Evolutionary conservation across 176 grass and related monocot genomes (phyloP).

Genomic region (Triticum dicoccoides): DNA sequence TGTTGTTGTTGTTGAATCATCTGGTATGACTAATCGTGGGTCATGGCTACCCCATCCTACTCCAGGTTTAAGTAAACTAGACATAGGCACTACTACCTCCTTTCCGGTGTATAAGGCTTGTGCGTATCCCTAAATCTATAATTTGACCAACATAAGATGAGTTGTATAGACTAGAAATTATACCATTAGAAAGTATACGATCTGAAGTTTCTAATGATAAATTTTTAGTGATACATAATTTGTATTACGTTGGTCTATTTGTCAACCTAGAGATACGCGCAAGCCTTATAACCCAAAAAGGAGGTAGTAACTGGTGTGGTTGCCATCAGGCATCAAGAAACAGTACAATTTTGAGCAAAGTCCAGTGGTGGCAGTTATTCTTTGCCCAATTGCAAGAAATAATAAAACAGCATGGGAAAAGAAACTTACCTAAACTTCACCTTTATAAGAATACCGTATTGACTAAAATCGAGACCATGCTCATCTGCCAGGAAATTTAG

Average conservation of each 20-base stretch:
- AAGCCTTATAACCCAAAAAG: too few relatives aligned
- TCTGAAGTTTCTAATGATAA: too few relatives aligned
- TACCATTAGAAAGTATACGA: too few relatives aligned
- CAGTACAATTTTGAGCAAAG: background rate
- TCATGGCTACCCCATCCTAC: background rate
- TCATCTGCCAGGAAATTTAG: constrained; percentile 66
- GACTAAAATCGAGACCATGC: constrained; percentile 76
- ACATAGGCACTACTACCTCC: background rate
- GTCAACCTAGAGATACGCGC: too few relatives aligned
- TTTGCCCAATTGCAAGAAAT: constrained; percentile 20
- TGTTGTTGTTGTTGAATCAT: background rate
- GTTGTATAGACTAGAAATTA: too few relatives aligned
- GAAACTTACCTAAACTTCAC: constrained; percentile 87
- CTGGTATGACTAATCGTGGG: background rate
- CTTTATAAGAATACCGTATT: constrained; percentile 93
- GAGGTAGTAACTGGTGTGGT: background rate
- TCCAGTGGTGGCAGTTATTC: background rate
- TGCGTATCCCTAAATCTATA: too few relatives aligned
- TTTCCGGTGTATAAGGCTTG: too few relatives aligned
- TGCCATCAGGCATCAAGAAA: background rate
- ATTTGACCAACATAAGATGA: too few relatives aligned
- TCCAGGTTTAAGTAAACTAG: background rate
- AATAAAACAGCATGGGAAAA: constrained; percentile 15
- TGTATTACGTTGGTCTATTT: too few relatives aligned
- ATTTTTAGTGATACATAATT: too few relatives aligned